A percentile compares a stretch with the other conserved stretches of the same genome.
Evolutionary conservation across 2,329 filamentous ascomycete genomes (phyloP).

Genomic region (Microcyclospora pomicola): DNA sequence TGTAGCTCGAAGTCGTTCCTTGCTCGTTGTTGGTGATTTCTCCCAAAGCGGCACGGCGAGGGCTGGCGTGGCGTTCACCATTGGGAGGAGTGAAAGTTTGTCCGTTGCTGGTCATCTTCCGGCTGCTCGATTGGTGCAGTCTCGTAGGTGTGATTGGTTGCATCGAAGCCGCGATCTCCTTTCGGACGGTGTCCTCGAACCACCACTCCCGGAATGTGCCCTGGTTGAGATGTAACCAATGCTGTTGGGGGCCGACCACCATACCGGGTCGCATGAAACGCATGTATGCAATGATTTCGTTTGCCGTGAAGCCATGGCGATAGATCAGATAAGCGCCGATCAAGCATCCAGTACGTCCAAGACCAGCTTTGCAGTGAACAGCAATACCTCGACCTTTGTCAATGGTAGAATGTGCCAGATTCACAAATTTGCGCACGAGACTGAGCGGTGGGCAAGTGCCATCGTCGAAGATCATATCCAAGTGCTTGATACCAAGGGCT

Average conservation of each 20-base stretch:
- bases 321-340: constrained; percentile 98
- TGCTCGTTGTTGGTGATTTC: constrained; percentile 76
- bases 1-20: constrained; percentile 28
- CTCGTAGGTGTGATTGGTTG: constrained; percentile 42
- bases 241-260: constrained; percentile 96
- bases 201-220: constrained; percentile 98
- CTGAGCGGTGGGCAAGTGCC: constrained; percentile 83
- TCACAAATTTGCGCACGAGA: constrained; percentile 89
- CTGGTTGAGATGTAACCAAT: constrained; percentile 97
- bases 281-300: constrained; percentile 77
- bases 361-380: constrained; percentile 95
- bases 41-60: constrained; percentile 66
- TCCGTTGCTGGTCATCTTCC: constrained; percentile 45
- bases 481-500: constrained; percentile 81
- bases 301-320: constrained; percentile 89
- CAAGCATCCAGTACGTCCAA: constrained; percentile 87
- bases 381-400: constrained; percentile 85
- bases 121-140: constrained; percentile 33
- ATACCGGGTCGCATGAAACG: constrained; percentile 97
- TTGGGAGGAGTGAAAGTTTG: constrained; percentile 77
- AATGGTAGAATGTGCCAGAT: constrained; percentile 87
- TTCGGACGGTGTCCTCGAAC: constrained; percentile 64
- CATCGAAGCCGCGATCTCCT: constrained; percentile 54
- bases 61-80: constrained; percentile 45
- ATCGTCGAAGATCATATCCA: constrained; percentile 99